Evolutionary conservation across 2,329 filamentous ascomycete genomes (phyloP).

Genomic region (Scytalidium lignicola): DNA sequence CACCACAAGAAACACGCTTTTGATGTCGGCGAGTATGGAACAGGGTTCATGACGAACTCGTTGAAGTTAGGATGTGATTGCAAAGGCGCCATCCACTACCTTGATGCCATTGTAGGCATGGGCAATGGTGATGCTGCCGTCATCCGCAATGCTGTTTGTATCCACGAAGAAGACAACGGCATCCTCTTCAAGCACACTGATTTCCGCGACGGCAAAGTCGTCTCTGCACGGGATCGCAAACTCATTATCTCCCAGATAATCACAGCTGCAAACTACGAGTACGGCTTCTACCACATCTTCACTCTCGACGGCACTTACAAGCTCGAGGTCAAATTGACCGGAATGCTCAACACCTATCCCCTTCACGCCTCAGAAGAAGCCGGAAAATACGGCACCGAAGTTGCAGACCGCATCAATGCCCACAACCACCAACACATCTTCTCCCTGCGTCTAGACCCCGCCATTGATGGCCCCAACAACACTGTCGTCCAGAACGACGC

Average conservation of each 20-base stretch:
- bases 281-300: constrained; percentile 53
- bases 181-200: constrained; percentile 66
- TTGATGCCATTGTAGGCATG: constrained; percentile 46
- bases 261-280: constrained; percentile 64
- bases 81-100: constrained; percentile 57
- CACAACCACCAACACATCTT: constrained; percentile 56
- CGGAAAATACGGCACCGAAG: constrained; percentile 51
- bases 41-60: constrained; percentile 59
- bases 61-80: constrained; percentile 61
- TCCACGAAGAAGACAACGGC: constrained; percentile 63
- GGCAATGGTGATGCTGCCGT: constrained; percentile 46
- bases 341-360: constrained; percentile 50
- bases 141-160: constrained; percentile 55
- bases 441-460: constrained; percentile 45
- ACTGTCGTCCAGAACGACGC: constrained; percentile 49
- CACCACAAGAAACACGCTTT: constrained; percentile 63
- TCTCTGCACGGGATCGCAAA: constrained; percentile 53
- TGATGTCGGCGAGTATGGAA: constrained; percentile 60
- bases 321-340: constrained; percentile 58
- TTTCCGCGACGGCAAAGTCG: constrained; percentile 53
- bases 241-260: constrained; percentile 61
- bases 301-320: constrained; percentile 57
- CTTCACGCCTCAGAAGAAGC: constrained; percentile 48
- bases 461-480: constrained; percentile 48
- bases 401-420: constrained; percentile 50